Percentiles rank a stretch among this genome's conserved stretches.
Conservation (phyloP, 2,329 filamentous ascomycete species). For the Diaporthe citriasiana region DNA sequence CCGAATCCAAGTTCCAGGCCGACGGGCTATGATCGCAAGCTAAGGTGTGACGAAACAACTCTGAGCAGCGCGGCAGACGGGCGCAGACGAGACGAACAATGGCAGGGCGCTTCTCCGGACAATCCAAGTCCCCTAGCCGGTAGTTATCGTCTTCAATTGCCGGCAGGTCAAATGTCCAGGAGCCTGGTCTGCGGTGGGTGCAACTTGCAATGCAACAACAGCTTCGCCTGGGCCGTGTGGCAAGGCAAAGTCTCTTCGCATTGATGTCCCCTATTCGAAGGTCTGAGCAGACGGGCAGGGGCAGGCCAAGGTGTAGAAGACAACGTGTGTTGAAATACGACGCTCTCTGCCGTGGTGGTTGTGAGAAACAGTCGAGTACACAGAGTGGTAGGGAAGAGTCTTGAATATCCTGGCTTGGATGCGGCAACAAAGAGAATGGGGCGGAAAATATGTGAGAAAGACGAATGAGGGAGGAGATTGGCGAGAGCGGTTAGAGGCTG, state of each 20-base stretch:
- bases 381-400: not conserved
- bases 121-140: not conserved
- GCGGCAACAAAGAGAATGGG: conserved; percentile 6
- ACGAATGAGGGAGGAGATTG: conserved; percentile 37
- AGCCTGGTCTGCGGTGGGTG: not conserved
- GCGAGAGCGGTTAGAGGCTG: conserved; percentile 35
- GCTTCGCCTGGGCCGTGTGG: not conserved
- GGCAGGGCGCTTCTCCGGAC: not conserved
- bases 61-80: not conserved
- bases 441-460: conserved; percentile 12
- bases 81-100: conserved; percentile 1
- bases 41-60: conserved; percentile 33
- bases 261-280: conserved; percentile 11
- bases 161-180: not conserved
- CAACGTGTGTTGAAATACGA: not conserved
- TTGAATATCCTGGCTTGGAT: not conserved
- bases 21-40: conserved; percentile 22
- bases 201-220: not conserved
- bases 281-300: conserved; percentile 12
- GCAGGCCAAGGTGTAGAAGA: not conserved
- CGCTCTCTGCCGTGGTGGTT: not conserved
- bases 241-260: conserved; percentile 22
- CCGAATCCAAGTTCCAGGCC: not conserved
- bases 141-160: conserved; percentile 6
- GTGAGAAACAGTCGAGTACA: not conserved